Conservation (phyloP, 2,329 filamentous ascomycete genomes). For the Pleoardoris graminearum region DNA sequence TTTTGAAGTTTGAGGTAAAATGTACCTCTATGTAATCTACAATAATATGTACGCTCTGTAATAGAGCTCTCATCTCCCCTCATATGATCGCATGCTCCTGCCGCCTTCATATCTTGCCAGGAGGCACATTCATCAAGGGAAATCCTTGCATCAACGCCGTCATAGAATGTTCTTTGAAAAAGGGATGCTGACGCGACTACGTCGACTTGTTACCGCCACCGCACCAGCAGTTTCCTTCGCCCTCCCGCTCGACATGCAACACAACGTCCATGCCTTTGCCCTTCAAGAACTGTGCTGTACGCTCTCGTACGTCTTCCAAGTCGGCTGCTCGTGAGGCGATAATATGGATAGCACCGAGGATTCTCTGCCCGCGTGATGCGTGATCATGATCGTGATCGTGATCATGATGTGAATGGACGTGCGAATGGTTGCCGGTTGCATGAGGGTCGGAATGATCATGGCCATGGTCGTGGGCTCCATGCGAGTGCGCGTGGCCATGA, state of each 20-base stretch:
- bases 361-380: constrained; percentile 46
- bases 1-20: too few species aligned
- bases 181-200: neutral
- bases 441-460: constrained; percentile 17
- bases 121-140: neutral
- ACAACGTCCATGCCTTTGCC: constrained; percentile 77
- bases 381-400: constrained; percentile 44
- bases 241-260: constrained; percentile 85
- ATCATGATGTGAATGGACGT: constrained; percentile 26
- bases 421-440: constrained; percentile 20
- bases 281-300: constrained; percentile 72
- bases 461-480: constrained; percentile 42
- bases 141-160: neutral
- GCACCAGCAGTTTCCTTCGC: constrained; percentile 69
- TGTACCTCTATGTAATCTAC: neutral
- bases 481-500: constrained; percentile 34
- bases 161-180: neutral
- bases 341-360: constrained; percentile 86
- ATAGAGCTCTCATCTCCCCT: neutral
- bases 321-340: constrained; percentile 73
- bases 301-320: constrained; percentile 78
- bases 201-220: constrained; percentile 50
- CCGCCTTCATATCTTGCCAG: neutral
- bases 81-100: neutral
- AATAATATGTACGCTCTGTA: neutral